Evolutionary conservation across 2,329 filamentous ascomycete genomes (phyloP), one percentile per base, ranked within the genome.

Genomic region (Aureobasidium lini): DNA sequence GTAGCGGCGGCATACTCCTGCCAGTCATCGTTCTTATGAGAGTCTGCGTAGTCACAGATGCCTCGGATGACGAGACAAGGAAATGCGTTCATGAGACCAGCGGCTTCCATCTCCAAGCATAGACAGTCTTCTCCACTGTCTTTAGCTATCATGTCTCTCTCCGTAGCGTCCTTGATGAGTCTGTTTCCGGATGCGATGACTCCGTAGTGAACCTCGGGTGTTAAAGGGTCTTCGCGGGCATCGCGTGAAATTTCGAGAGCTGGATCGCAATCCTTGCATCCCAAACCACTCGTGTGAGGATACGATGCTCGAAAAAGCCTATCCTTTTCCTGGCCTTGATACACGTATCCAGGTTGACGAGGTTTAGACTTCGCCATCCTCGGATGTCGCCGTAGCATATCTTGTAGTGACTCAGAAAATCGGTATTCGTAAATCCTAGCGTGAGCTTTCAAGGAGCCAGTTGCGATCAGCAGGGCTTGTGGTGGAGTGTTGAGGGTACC

Each of bases 41-140:
- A 64, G 44, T 67, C 66, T 4, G 66, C 56, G 34, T 66, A 67
- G 46, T 66, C 65, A 37, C 63, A 67, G 16, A 67, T 63, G 5
- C 66, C 66, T 4, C 65, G 60, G 36, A 67, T 64, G 11, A 67
- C 65, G 4, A 67, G 34, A 63, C 61, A 71, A 6, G 61, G 60
- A 46, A 60, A 64, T 37, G 65, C 23, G 64, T 64, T 39, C 67
- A 34, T 34, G 7, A 48, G 31, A 3, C 46, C 46, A 36, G 46
- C 46, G 2, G 46, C 46, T 48, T 48, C 65, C 65, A 65, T 67
- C 56, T 68, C 66, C 43, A 68, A 64, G 49, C 66, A 67, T 0
- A 68, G 23, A 1, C 58, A 34, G 11, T 47, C 44, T 48, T 60
- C 36, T 64, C 59, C 18, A 63, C 3, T 9, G 5, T 28, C 29